Evolutionary conservation across 2,329 filamentous ascomycete genomes (phyloP).

Genomic region (Fusarium beomiforme): DNA sequence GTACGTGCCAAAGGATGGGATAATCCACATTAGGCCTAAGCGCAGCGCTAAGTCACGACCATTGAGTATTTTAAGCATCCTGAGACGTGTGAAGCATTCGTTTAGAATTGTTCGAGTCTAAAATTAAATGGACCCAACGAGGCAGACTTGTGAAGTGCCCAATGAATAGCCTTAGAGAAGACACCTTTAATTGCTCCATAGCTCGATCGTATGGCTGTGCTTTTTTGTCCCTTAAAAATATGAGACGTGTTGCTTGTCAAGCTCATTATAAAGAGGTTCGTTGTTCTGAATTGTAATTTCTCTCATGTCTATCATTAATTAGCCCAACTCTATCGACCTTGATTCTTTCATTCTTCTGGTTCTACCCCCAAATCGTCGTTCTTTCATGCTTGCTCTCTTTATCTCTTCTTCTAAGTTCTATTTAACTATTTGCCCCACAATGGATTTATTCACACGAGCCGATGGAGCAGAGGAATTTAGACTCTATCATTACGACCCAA

Average conservation of each 20-base stretch:
- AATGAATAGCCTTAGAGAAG: background rate
- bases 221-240: background rate
- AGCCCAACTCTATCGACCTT: too few species aligned
- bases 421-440: accelerated
- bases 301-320: background rate
- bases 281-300: background rate
- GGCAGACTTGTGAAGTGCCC: background rate
- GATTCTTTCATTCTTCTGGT: background rate
- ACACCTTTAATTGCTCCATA: background rate
- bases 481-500: constrained; percentile 3
- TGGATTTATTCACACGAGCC: background rate
- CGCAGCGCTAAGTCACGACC: background rate
- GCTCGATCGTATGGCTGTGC: background rate
- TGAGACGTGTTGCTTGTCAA: background rate
- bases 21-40: background rate
- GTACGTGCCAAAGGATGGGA: background rate
- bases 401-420: accelerated
- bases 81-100: background rate
- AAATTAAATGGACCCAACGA: background rate
- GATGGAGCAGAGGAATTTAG: background rate
- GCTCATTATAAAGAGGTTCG: background rate
- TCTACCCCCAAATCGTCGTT: background rate
- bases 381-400: background rate
- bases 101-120: background rate
- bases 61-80: background rate